Base-by-base conservation (phyloP, 2,329 filamentous ascomycete genomes). In the Xylariaceae sp. region DNA sequence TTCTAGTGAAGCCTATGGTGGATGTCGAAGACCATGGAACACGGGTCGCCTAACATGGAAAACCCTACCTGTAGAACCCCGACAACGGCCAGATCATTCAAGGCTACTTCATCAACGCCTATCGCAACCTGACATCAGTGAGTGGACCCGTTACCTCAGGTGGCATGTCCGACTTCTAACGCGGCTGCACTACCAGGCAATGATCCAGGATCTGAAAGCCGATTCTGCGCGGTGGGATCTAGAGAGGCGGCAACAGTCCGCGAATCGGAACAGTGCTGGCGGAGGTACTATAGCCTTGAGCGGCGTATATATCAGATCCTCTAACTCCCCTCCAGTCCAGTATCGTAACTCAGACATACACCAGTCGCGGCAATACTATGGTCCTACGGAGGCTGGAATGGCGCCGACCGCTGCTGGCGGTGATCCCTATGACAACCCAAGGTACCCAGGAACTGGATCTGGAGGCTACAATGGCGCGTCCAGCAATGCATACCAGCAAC, bases 71-170 rank as follows among this genome's bases (percentile, higher is more conserved):
- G 47, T 52, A 82, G 78, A 79, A 81, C 64, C 74, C 77, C 17
- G 68, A 75, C 60, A 78, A 68, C 49, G 75, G 78, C 58, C 78
- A 86, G 71, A 73, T 80, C 57, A 82, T 83, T 55, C 78, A 82
- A 62, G 87, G 87, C 59, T 90, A 87, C 72, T 88, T 82, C 69
- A 88, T 90, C 67, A 89, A 83, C 43, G 87, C 86, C 54, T 90
- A 90, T 70, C 81, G 87, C 56, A 89, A 89, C 66, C 71, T 90
- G 64, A 90, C 87, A 60, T 84, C 85, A 63, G 87, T 90, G 78
- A 73, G 84, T 72, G 41, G n/a, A 36, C 36, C 6, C 33, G 11
- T 38, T 15, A 12, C 19, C 45, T 42, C 31, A 22, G 35, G 33
- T 35, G 17, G 32, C 36, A 17, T 11, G 9, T 22, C 33, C 9